Base-by-base conservation (phyloP, 768 basidiomycete species). In the Suillus subaureus region DNA sequence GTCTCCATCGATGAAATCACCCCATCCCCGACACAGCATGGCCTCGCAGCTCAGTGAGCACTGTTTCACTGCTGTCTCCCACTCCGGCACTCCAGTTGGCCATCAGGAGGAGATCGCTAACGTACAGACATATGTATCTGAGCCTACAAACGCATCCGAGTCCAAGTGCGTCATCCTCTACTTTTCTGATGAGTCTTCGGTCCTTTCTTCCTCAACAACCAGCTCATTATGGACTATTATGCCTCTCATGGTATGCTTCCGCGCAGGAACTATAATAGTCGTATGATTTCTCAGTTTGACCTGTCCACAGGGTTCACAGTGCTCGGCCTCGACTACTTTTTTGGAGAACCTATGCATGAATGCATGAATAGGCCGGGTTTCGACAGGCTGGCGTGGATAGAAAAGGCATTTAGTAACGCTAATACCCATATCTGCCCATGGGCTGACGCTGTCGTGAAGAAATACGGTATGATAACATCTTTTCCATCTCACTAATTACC, bases 211-310 rank as follows among this genome's bases (percentile, higher is more conserved):
- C 52, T 83, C 54, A 87, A 87, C 67, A 81, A 83, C 43, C 75
- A 85, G 72, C 74, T 87, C 6, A 64, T 87, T 6, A 84, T 85
- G 70, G 87, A 88, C 70, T 88, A 81, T 66, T 86, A 83, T 67
- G 85, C 87, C 11, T 76, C 81, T 2, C 75, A 82, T 40, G 87
- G 87, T 86, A 49, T 3, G 73, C 65, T 28, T 16, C 6, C 18
- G 43, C 28, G 42, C 21, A 61, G 21, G n/a, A 26, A 15, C 13
- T 47, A 16, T 33, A 6, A n/a, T 9, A 23, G 42, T 26, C 35
- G 33, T 28, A 61, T n/a, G 15, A 31, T 28, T 63, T 21, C 23
- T 16, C 23, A 18, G 12, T 23, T 45, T 31, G 21, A 37, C 11
- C 28, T 31, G 31, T 31, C 15, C 16, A n/a, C 55, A 88, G 86